These are phyloP conservation scores for Sporothrix luriei DNA, from an alignment of 2,329 filamentous ascomycete genomes.

Conservation along the genomic window DNA sequence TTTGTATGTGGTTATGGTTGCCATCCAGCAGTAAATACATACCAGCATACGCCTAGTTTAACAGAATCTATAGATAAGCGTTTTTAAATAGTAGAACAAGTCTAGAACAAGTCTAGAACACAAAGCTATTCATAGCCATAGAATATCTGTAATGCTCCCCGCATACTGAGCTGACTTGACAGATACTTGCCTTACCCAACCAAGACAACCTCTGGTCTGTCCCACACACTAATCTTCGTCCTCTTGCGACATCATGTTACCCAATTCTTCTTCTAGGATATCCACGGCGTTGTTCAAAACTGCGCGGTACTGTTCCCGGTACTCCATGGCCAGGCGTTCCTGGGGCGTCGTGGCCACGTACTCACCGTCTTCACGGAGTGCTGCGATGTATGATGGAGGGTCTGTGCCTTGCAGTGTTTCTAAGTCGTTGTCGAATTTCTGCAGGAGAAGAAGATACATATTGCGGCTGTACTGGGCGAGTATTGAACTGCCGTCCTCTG, in stretches of 20 bases:
- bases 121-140: background rate
- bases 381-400: slow-evolving; percentile 32
- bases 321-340: slow-evolving; percentile 52
- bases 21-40: background rate
- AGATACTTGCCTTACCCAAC: too few species aligned
- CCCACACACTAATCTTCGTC: background rate
- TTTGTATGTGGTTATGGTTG: background rate
- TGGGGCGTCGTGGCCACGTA: slow-evolving; percentile 37
- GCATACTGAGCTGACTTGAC: too few species aligned
- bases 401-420: slow-evolving; percentile 53
- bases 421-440: slow-evolving; percentile 46
- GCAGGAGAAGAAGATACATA: slow-evolving; percentile 44
- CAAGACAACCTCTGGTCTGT: too few species aligned
- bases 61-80: too few species aligned
- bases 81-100: too few species aligned
- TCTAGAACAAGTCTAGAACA: background rate
- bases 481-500: background rate
- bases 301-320: slow-evolving; percentile 52
- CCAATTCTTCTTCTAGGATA: background rate
- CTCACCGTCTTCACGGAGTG: background rate
- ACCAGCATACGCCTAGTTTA: background rate
- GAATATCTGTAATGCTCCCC: background rate
- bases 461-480: background rate
- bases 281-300: slow-evolving; percentile 49
- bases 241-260: background rate